These are phyloP conservation scores for Dipteronia sinensis DNA, from an alignment of 345 rosid genomes.

Conservation along the genomic window DNA sequence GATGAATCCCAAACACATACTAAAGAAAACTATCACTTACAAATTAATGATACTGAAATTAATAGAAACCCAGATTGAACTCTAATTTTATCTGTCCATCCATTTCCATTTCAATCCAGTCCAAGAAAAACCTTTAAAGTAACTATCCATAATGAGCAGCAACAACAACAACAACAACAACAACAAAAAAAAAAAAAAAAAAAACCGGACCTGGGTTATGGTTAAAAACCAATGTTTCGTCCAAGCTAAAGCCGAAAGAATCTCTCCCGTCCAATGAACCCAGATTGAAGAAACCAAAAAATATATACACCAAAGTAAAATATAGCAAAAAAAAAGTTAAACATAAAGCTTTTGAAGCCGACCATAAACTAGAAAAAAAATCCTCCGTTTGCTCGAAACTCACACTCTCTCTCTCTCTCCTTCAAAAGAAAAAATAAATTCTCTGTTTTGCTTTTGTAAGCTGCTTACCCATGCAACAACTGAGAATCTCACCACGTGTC, in stretches of 20 bases:
- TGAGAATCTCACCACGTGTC: too few relatives aligned
- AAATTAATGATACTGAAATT: background rate
- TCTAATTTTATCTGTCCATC: background rate
- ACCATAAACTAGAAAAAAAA: conserved; percentile 6
- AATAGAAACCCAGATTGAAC: background rate
- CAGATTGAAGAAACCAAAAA: conserved; percentile 1
- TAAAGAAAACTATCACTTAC: background rate
- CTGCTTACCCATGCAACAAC: background rate
- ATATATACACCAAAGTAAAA: background rate
- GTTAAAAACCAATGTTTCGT: background rate
- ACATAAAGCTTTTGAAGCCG: background rate
- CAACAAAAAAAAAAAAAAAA: background rate
- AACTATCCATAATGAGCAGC: background rate
- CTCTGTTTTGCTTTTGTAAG: conserved; percentile 1
- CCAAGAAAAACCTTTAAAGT: background rate
- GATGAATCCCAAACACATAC: background rate
- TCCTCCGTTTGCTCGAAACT: background rate
- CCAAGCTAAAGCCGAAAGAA: background rate
- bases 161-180: background rate
- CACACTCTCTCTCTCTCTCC: background rate
- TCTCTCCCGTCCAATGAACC: background rate
- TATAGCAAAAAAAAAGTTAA: background rate
- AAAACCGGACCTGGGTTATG: background rate
- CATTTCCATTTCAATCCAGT: background rate
- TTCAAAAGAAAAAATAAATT: background rate